Evolutionary conservation across 805 yeast species (phyloP).

Genomic region (Vanderwaltozyma verrucispora): DNA sequence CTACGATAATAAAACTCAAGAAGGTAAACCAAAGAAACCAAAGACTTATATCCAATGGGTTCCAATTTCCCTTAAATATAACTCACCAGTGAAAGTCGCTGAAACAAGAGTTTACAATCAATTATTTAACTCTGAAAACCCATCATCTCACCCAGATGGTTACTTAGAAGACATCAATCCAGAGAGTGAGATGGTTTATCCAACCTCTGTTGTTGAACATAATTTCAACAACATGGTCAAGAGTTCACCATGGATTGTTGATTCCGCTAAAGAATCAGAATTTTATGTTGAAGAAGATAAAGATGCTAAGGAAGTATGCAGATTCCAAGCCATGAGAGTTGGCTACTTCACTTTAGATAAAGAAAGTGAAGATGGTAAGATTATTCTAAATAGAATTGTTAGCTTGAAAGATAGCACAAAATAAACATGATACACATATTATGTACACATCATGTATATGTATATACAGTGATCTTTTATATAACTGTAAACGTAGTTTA

Average conservation of each 20-base stretch:
- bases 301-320: slow-evolving; percentile 62
- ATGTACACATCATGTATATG: too few relatives aligned
- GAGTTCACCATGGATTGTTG: slow-evolving; percentile 68
- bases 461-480: neutral
- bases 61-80: slow-evolving; percentile 52
- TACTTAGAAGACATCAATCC: slow-evolving; percentile 75
- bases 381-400: slow-evolving; percentile 84
- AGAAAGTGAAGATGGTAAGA: slow-evolving; percentile 50
- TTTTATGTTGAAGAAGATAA: slow-evolving; percentile 62
- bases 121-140: slow-evolving; percentile 85
- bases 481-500: neutral
- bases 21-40: slow-evolving; percentile 55
- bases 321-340: slow-evolving; percentile 96
- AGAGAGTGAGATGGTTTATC: slow-evolving; percentile 59
- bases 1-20: slow-evolving; percentile 52
- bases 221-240: slow-evolving; percentile 57
- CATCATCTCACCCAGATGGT: slow-evolving; percentile 80
- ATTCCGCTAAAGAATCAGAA: slow-evolving; percentile 45
- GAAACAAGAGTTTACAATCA: slow-evolving; percentile 85
- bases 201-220: slow-evolving; percentile 64
- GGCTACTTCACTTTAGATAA: slow-evolving; percentile 91
- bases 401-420: slow-evolving; percentile 71
- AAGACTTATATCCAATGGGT: slow-evolving; percentile 98
- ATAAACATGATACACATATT: slow-evolving; percentile 10
- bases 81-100: slow-evolving; percentile 51